Conservation (phyloP, 352 stramenopile species). For the Pythium pyrilobum region DNA sequence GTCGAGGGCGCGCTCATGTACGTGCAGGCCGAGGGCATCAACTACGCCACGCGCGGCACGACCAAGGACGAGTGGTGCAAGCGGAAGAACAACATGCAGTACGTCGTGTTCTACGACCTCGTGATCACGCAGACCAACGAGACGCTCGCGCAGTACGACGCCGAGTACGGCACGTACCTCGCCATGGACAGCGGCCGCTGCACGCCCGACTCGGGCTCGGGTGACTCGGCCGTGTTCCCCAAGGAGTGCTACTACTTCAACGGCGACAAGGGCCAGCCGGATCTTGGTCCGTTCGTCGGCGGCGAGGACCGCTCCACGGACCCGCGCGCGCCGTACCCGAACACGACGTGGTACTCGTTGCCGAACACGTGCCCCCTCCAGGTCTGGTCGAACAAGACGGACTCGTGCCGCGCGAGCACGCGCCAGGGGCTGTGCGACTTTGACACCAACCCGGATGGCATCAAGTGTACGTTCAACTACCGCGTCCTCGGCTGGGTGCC, state of each 20-base stretch:
- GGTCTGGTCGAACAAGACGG: constrained; percentile 35
- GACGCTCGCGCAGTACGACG: constrained; percentile 58
- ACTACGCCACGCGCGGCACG: constrained; percentile 60
- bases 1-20: constrained; percentile 86
- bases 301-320: constrained; percentile 45
- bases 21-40: constrained; percentile 82
- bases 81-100: constrained; percentile 79
- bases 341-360: constrained; percentile 81
- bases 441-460: constrained; percentile 44
- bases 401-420: constrained; percentile 30
- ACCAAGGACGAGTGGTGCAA: constrained; percentile 40
- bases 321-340: constrained; percentile 57
- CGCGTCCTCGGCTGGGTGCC: constrained; percentile 58
- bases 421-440: constrained; percentile 43
- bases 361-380: constrained; percentile 55
- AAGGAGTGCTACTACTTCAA: constrained; percentile 70
- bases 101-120: constrained; percentile 82
- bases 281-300: constrained; percentile 67
- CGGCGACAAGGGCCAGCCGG: constrained; percentile 49
- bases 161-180: constrained; percentile 65
- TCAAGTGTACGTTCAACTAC: constrained; percentile 71
- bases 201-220: constrained; percentile 33
- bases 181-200: constrained; percentile 65
- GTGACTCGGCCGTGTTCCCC: constrained; percentile 28
- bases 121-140: constrained; percentile 74